These are phyloP conservation scores for Aureobasidium sp. DNA, from an alignment of 2,329 filamentous ascomycete species.

Conservation along the genomic window DNA sequence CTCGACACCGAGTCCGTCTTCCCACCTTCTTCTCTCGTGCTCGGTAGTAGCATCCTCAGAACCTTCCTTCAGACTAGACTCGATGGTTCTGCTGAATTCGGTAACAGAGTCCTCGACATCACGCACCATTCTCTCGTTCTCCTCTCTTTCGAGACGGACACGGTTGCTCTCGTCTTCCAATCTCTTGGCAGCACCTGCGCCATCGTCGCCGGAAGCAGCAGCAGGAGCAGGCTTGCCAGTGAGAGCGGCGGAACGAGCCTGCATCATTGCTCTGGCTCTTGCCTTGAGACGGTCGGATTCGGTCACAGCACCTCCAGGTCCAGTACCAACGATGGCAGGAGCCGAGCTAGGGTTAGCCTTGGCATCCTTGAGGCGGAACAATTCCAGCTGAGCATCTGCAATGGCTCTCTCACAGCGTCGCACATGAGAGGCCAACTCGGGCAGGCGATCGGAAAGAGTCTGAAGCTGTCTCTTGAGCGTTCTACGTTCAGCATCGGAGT, in stretches of 20 bases:
- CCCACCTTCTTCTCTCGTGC: constrained; percentile 88
- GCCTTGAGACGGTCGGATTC: constrained; percentile 93
- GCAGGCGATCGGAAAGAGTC: constrained; percentile 77
- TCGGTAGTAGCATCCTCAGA: constrained; percentile 66
- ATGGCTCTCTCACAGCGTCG: constrained; percentile 86
- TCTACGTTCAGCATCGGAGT: constrained; percentile 82
- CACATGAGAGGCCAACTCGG: constrained; percentile 85
- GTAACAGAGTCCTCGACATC: constrained; percentile 95
- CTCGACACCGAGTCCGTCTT: constrained; percentile 90
- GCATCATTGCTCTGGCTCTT: constrained; percentile 95
- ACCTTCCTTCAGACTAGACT: constrained; percentile 79
- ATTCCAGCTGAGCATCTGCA: constrained; percentile 79
- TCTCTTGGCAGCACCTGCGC: constrained; percentile 69
- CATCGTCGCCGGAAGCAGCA: constrained; percentile 57
- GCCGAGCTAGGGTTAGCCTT: constrained; percentile 81
- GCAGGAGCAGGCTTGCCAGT: constrained; percentile 78
- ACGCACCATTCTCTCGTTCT: constrained; percentile 90
- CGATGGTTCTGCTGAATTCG: constrained; percentile 75
- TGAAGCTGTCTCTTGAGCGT: constrained; percentile 84
- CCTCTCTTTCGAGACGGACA: constrained; percentile 76
- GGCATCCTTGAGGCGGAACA: constrained; percentile 88
- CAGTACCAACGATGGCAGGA: constrained; percentile 77
- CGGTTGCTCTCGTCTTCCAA: constrained; percentile 81
- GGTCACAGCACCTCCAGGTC: constrained; percentile 80
- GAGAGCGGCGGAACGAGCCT: constrained; percentile 86